phyloP scores from a whole-genome alignment of 176 grass and related monocot genomes.

The Miscanthus lutarioriparius region DNA sequence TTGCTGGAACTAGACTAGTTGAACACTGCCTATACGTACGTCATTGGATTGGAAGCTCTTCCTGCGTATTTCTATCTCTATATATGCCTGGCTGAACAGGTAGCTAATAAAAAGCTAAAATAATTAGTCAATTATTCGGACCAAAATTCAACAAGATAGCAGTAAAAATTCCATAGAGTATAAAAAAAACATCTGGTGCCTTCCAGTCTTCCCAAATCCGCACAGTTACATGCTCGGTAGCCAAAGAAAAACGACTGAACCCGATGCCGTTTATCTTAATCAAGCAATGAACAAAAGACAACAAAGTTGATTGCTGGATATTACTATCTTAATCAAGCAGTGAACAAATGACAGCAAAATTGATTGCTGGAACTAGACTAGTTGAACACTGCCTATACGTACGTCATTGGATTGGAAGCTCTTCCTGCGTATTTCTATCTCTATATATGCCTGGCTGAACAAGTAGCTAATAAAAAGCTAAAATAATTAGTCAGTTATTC shows the following conservation, averaged over 20 bases:
- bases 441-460: neutral
- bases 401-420: neutral
- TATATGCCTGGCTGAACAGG: neutral
- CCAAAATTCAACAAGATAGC: neutral
- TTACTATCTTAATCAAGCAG: neutral
- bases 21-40: neutral
- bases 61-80: too few species aligned
- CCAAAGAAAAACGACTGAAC: constrained; percentile 40
- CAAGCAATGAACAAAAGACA: neutral
- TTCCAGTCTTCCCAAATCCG: neutral
- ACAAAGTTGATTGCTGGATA: neutral
- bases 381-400: neutral
- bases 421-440: too few species aligned
- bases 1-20: neutral
- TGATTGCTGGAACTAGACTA: neutral
- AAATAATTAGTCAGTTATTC: neutral
- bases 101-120: neutral
- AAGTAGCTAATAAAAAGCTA: neutral
- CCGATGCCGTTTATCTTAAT: neutral
- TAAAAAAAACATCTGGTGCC: neutral
- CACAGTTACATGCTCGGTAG: neutral
- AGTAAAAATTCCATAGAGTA: neutral
- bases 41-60: neutral
- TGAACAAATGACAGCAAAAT: neutral
- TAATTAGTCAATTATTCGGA: neutral